Base-by-base conservation (phyloP, 306 rosid species). In the Begonia peltatifolia region DNA sequence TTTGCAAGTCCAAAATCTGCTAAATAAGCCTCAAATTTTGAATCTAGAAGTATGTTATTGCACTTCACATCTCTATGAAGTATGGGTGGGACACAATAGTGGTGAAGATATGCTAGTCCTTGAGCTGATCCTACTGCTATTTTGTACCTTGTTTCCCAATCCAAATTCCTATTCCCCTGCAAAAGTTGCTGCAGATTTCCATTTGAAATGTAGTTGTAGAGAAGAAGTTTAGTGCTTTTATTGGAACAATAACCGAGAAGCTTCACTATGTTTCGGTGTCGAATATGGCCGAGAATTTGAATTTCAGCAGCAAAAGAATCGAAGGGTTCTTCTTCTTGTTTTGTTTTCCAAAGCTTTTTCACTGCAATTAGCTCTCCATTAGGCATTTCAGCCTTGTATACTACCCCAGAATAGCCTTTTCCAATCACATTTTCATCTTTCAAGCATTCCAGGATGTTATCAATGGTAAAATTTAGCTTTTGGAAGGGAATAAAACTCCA, bases 1-100 rank as follows among this genome's bases (percentile, higher is more conserved):
- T 92, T 92, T 9, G 96, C 99, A 0, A 92, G 88, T 25, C 99
- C 99, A 48, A 92, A 92, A 77, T 92, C 96, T 53, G 99, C 99
- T 0, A 92, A 64, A 71, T 81, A 90, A 16, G 88, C 96, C 57
- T 92, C 94, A 46, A 62, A 86, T 71, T 77, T 92, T 58, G 96
- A 83, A 68, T 81, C 99, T n/a, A 92, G 59, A 50, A 86, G 94
- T 60, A 92, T 86, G 78, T 92, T 92, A 61, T 86, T 92, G 88
- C 99, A 81, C 64, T 92, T 92, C 18, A 92, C 96, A 75, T 92
- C 99, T 61, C 99, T 80, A 59, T 92, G 99, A 62, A 92, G 86
- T 64, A 92, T 92, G 54, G 96, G 41, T 4, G 99, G 99, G 44
- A 79, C 87, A 47, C 99, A 92, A 62, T 92, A 87, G 74, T 92